Conservation (phyloP, 768 basidiomycete species). For the Mycena filopes region DNA sequence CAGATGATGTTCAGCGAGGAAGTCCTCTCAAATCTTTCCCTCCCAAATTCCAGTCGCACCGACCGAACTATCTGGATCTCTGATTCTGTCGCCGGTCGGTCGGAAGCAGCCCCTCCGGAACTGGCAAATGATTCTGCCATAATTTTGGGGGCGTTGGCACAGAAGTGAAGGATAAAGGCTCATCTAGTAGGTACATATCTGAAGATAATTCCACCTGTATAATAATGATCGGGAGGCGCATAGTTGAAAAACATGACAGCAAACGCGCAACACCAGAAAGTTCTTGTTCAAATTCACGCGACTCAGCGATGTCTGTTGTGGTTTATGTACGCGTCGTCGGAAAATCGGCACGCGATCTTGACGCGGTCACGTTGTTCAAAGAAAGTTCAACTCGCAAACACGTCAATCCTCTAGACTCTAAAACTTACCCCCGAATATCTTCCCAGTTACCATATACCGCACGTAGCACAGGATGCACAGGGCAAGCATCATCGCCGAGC, state of each 20-base stretch:
- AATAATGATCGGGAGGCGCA: too few relatives aligned
- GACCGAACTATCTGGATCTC: slow-evolving; percentile 19
- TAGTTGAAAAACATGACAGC: too few relatives aligned
- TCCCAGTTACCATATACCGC: slow-evolving; percentile 26
- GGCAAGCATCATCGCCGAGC: slow-evolving; percentile 16
- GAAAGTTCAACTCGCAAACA: too few relatives aligned
- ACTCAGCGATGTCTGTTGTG: too few relatives aligned
- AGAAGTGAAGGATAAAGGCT: slow-evolving; percentile 3
- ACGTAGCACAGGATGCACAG: slow-evolving; percentile 29
- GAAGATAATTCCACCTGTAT: too few relatives aligned
- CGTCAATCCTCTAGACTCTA: too few relatives aligned
- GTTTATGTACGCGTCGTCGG: too few relatives aligned
- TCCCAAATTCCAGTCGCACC: neutral
- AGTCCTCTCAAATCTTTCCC: slow-evolving; percentile 4
- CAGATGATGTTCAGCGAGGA: slow-evolving; percentile 28
- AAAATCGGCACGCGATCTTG: too few relatives aligned
- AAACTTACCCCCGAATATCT: slow-evolving; percentile 24
- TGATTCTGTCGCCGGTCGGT: neutral
- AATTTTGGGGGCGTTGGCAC: slow-evolving; percentile 9
- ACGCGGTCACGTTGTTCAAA: too few relatives aligned
- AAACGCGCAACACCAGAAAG: too few relatives aligned
- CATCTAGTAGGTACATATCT: too few relatives aligned
- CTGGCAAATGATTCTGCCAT: slow-evolving; percentile 7
- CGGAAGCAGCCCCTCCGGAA: neutral
- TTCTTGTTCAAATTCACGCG: too few relatives aligned